These are phyloP conservation scores for Mucor mucedo DNA, from an alignment of 371 early-diverging fungal species.

Conservation along the genomic window DNA sequence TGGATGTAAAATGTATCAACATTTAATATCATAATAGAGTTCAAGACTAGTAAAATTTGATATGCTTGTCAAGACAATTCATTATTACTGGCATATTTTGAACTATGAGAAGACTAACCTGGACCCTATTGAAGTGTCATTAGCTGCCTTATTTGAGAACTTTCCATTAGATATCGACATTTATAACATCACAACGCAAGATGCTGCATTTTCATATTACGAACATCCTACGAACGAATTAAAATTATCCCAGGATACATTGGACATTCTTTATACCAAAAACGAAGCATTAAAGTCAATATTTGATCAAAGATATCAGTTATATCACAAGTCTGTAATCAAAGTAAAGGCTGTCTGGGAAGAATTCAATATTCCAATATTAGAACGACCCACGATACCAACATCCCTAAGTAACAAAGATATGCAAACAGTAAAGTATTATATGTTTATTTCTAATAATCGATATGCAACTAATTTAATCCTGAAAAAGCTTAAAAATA, in stretches of 20 bases:
- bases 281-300: constrained; percentile 10
- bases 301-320: constrained; percentile 14
- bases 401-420: constrained; percentile 25
- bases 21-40: constrained; percentile 9
- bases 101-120: constrained; percentile 4
- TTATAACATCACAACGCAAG: not conserved
- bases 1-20: not conserved
- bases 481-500: constrained; percentile 35
- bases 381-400: constrained; percentile 25
- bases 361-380: constrained; percentile 27
- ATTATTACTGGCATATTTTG: constrained; percentile 28
- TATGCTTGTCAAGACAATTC: constrained; percentile 15
- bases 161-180: constrained; percentile 17
- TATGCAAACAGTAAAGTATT: constrained; percentile 23
- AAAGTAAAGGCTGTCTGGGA: constrained; percentile 31
- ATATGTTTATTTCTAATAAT: not conserved
- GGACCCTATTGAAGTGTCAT: constrained; percentile 13
- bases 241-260: constrained; percentile 4
- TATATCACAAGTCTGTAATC: constrained; percentile 11
- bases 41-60: constrained; percentile 17
- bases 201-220: constrained; percentile 7
- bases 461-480: not conserved
- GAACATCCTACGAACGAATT: constrained; percentile 20
- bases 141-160: constrained; percentile 15
- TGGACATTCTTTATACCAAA: constrained; percentile 4